Conservation (phyloP, 2,329 filamentous ascomycete genomes). For the Cryphonectria nitschkei region DNA sequence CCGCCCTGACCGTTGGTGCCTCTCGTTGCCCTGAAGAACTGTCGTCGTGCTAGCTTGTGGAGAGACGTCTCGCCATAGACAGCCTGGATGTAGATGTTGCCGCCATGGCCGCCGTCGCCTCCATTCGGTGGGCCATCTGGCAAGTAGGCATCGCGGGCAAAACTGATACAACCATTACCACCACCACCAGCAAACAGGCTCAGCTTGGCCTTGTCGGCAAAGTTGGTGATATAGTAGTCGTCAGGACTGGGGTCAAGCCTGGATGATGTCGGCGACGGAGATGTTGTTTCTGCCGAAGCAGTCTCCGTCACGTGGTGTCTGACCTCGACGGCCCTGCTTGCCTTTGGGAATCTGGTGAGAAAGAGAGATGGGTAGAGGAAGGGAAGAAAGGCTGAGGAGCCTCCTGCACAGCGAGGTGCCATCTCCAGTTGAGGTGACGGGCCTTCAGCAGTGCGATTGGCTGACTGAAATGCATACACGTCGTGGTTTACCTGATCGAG, state of each 20-base stretch:
- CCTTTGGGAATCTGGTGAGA: constrained; percentile 36
- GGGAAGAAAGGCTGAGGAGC: constrained; percentile 45
- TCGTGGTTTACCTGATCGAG: too few relatives aligned
- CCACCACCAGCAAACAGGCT: constrained; percentile 79
- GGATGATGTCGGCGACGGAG: constrained; percentile 45
- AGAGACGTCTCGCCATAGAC: constrained; percentile 88
- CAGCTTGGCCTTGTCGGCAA: constrained; percentile 83
- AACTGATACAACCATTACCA: constrained; percentile 92
- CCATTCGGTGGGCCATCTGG: constrained; percentile 90
- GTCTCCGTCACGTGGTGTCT: constrained; percentile 36
- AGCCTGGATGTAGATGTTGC: constrained; percentile 93
- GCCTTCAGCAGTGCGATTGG: constrained; percentile 14
- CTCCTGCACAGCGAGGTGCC: constrained; percentile 46
- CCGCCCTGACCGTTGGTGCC: constrained; percentile 82
- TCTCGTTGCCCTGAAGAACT: constrained; percentile 72
- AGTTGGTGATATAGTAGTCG: constrained; percentile 81
- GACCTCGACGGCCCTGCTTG: constrained; percentile 34
- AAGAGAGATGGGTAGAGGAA: constrained; percentile 57
- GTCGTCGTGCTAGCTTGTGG: constrained; percentile 83
- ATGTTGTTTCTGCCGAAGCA: constrained; percentile 29
- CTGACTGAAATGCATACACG: background rate
- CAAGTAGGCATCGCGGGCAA: constrained; percentile 87
- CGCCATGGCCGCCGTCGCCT: constrained; percentile 89
- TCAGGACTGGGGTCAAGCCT: constrained; percentile 81
- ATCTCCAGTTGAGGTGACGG: constrained; percentile 37